Evolutionary conservation across 208 protist species (phyloP).

Genomic region (Acanthamoeba royreba): DNA sequence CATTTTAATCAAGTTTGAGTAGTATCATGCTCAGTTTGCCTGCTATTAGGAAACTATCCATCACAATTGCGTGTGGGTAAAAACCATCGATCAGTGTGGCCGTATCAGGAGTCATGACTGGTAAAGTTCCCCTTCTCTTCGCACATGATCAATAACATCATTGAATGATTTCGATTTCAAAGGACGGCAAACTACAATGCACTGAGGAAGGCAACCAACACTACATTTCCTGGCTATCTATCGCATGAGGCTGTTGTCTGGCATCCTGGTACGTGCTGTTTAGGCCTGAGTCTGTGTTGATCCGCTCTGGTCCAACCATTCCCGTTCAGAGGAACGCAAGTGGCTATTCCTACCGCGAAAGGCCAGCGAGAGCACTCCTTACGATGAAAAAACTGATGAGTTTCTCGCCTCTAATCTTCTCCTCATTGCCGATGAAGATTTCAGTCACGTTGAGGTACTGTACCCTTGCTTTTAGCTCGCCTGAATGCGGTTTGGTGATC

Average conservation of each 20-base stretch:
- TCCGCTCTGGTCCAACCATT: no score
- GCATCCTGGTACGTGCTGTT: neutral
- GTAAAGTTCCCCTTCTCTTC: neutral
- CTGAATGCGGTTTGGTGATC: neutral
- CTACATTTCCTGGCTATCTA: constrained; percentile 62
- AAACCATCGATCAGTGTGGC: constrained; percentile 53
- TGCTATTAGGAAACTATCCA: constrained; percentile 41
- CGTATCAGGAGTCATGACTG: constrained; percentile 53
- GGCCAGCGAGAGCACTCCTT: constrained; percentile 57
- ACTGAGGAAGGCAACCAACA: constrained; percentile 53
- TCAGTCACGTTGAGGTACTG: neutral
- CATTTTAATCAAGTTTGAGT: neutral
- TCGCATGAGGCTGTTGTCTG: constrained; percentile 63
- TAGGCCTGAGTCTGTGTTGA: no score
- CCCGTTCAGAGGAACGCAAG: neutral
- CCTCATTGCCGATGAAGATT: constrained; percentile 44
- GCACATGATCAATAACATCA: neutral
- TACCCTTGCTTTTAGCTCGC: neutral
- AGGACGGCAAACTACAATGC: constrained; percentile 48
- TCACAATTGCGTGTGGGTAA: constrained; percentile 58
- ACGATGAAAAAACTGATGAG: constrained; percentile 59
- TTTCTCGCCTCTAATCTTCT: constrained; percentile 21
- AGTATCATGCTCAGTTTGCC: neutral
- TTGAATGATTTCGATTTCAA: neutral
- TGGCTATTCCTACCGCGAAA: constrained; percentile 73